These are phyloP conservation scores for Acer campestre DNA, from an alignment of 345 rosid species.

Conservation along the genomic window DNA sequence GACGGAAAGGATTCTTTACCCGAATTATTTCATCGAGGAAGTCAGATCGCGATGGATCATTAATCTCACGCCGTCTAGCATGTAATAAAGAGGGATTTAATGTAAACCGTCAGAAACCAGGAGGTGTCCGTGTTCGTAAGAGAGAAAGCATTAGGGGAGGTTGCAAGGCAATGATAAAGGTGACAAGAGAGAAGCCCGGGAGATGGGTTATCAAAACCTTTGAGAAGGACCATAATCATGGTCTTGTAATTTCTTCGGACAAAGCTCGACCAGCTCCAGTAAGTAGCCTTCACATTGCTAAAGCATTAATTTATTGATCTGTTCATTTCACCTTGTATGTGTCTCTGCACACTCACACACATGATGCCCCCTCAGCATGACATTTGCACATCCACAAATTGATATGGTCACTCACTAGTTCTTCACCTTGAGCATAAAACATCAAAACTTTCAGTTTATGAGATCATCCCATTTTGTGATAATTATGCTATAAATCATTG, in stretches of 20 bases:
- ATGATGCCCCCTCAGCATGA: neutral
- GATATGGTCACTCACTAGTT: neutral
- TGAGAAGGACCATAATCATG: constrained; percentile 56
- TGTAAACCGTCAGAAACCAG: constrained; percentile 34
- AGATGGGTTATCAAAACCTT: constrained; percentile 45
- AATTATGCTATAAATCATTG: neutral
- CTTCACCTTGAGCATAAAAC: neutral
- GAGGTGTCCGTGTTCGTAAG: constrained; percentile 42
- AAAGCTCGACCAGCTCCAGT: constrained; percentile 19
- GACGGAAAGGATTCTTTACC: constrained; percentile 42
- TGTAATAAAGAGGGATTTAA: constrained; percentile 60
- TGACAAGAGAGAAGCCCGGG: constrained; percentile 46
- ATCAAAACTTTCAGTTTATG: neutral
- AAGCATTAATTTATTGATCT: neutral
- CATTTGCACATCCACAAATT: neutral
- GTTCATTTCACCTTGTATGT: neutral
- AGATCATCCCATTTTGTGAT: neutral
- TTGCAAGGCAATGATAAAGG: constrained; percentile 51
- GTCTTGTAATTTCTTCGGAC: constrained; percentile 31
- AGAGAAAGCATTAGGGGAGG: constrained; percentile 54
- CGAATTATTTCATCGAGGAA: constrained; percentile 46
- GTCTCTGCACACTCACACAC: neutral
- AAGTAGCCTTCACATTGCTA: constrained; percentile 19
- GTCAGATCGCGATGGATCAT: constrained; percentile 48
- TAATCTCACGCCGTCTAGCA: constrained; percentile 49